Evolutionary conservation across 139 green algal genomes (phyloP).

Genomic region (Medakamo hakoo): DNA sequence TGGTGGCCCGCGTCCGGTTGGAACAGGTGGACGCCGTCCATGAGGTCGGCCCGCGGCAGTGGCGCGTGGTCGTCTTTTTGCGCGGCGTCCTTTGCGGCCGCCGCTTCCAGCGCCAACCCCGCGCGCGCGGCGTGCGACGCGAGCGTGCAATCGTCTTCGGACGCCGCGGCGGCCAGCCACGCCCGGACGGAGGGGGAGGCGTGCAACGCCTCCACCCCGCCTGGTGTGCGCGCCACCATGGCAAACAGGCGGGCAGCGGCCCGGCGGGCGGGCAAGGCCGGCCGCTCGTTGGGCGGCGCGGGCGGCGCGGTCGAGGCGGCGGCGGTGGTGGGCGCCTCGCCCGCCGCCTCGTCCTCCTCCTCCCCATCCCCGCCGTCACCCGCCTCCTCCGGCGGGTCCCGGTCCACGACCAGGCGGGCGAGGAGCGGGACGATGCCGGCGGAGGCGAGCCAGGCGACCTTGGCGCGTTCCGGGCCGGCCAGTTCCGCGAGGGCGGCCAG

Average conservation of each 20-base stretch:
- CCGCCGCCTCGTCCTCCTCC: no score
- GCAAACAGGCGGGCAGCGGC: not conserved
- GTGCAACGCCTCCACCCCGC: not conserved
- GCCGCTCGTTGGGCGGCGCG: not conserved
- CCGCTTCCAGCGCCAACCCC: no score
- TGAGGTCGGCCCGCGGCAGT: not conserved
- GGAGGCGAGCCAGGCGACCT: not conserved
- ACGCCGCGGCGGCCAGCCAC: not conserved
- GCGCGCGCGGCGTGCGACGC: not conserved
- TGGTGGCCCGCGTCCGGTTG: constrained; percentile 42
- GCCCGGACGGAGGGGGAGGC: no score
- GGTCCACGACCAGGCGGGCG: not conserved
- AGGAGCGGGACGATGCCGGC: not conserved
- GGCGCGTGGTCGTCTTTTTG: no score
- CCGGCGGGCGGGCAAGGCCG: not conserved
- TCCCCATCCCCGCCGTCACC: not conserved
- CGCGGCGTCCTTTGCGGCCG: not conserved
- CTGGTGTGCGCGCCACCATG: not conserved
- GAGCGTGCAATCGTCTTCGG: not conserved
- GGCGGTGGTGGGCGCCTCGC: no score
- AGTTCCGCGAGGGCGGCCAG: not conserved
- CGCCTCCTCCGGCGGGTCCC: not conserved
- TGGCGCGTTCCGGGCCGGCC: not conserved
- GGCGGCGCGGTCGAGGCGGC: not conserved
- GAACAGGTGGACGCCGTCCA: constrained; percentile 58